Conservation (phyloP, 192 early-diverging fungal species). For the Entomortierella parvispora region DNA sequence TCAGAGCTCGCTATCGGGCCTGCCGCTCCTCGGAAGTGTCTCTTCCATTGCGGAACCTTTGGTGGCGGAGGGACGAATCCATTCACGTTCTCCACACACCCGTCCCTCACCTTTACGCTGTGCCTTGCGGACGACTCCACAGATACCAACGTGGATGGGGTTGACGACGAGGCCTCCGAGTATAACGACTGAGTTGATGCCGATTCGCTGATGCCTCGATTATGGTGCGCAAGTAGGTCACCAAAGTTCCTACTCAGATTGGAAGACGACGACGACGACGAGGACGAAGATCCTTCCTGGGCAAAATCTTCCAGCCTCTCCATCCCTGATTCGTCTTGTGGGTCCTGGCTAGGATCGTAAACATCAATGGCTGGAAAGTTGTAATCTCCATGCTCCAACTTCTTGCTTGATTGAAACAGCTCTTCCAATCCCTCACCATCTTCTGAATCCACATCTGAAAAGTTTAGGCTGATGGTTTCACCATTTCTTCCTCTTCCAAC, state of each 20-base stretch:
- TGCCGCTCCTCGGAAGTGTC: background rate
- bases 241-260: no score
- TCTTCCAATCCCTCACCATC: conserved; percentile 42
- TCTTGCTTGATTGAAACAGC: conserved; percentile 53
- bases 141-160: background rate
- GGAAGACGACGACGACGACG: background rate
- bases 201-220: no score
- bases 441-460: conserved; percentile 1
- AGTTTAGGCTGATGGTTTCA: conserved; percentile 19
- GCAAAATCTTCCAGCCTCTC: background rate
- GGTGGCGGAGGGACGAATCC: conserved; percentile 17
- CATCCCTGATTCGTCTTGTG: no score
- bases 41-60: background rate
- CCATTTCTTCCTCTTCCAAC: background rate
- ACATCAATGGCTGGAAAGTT: conserved; percentile 64
- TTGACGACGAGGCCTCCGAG: background rate
- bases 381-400: conserved; percentile 62
- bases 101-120: background rate
- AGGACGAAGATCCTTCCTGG: background rate
- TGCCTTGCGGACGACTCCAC: background rate
- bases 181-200: no score
- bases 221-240: no score
- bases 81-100: conserved; percentile 33
- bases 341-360: background rate
- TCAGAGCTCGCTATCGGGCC: no score